Conservation (phyloP, 2,329 filamentous ascomycete genomes). For the Cladosporium sp. region DNA sequence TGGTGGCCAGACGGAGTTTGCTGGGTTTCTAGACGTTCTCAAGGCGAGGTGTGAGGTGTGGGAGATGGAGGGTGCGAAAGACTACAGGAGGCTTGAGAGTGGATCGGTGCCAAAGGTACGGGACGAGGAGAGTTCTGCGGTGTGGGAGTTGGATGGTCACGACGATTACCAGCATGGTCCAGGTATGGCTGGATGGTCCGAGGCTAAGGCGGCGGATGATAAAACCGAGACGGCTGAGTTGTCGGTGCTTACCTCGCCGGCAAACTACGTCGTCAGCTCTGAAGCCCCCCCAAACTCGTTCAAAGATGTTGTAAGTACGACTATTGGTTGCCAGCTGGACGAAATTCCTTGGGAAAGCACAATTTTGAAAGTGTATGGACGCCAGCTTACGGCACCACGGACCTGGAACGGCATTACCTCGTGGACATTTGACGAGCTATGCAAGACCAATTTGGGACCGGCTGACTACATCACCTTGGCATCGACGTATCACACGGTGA, state of each 20-base stretch:
- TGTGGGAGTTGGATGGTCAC: slow-evolving; percentile 24
- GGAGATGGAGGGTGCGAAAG: slow-evolving; percentile 73
- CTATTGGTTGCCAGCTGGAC: slow-evolving; percentile 14
- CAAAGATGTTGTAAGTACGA: slow-evolving; percentile 16
- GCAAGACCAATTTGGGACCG: slow-evolving; percentile 62
- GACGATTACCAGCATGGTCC: slow-evolving; percentile 21
- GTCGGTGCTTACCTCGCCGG: slow-evolving; percentile 1
- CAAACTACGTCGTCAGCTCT: slow-evolving; percentile 2
- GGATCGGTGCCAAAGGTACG: slow-evolving; percentile 25
- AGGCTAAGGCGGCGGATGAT: neutral
- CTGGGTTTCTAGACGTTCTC: slow-evolving; percentile 69
- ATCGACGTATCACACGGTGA: slow-evolving; percentile 73
- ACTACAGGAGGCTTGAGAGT: slow-evolving; percentile 61
- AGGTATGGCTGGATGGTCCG: slow-evolving; percentile 19
- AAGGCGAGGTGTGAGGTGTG: slow-evolving; percentile 76
- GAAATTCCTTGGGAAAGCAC: slow-evolving; percentile 39
- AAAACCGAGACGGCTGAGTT: neutral
- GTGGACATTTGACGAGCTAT: slow-evolving; percentile 67
- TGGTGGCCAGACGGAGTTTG: slow-evolving; percentile 66
- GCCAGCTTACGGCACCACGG: slow-evolving; percentile 56
- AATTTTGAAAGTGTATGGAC: slow-evolving; percentile 57
- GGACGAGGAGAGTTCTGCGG: slow-evolving; percentile 15
- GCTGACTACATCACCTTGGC: slow-evolving; percentile 81
- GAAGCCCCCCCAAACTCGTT: slow-evolving; percentile 3
- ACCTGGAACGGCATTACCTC: slow-evolving; percentile 55